Percentiles rank a stretch among this genome's conserved stretches.
Evolutionary conservation across 2,329 filamentous ascomycete species (phyloP).

Genomic region (Mycocentrospora acerina): DNA sequence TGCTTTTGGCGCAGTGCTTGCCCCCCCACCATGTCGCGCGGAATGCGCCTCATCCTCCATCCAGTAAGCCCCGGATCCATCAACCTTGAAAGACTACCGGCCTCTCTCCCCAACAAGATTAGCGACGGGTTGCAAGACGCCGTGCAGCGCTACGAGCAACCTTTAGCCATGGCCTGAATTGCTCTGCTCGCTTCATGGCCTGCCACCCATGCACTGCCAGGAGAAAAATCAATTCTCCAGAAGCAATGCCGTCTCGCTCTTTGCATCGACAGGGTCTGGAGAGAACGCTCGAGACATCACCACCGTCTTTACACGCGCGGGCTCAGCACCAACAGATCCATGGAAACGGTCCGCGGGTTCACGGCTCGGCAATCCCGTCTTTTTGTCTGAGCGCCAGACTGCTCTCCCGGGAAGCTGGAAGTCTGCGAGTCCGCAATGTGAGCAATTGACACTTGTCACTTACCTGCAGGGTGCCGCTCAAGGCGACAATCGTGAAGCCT

Average conservation of each 20-base stretch:
- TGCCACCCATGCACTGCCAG: background rate
- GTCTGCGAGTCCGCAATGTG: background rate
- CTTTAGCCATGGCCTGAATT: background rate
- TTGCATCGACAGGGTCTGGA: no score
- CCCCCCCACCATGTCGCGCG: slow-evolving; percentile 1
- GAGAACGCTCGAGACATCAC: slow-evolving; percentile 2
- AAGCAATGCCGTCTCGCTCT: no score
- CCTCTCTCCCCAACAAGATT: slow-evolving; percentile 6
- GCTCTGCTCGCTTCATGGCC: background rate
- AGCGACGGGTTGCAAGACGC: slow-evolving; percentile 9
- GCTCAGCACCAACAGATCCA: slow-evolving; percentile 12
- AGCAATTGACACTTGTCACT: slow-evolving; percentile 1
- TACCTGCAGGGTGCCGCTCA: slow-evolving; percentile 1
- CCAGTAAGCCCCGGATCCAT: slow-evolving; percentile 6
- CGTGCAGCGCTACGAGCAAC: slow-evolving; percentile 1
- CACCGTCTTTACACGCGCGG: background rate
- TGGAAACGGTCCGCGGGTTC: slow-evolving; percentile 16
- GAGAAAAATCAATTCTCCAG: background rate
- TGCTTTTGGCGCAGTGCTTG: slow-evolving; percentile 1
- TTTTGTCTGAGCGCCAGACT: slow-evolving; percentile 10
- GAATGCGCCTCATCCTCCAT: slow-evolving; percentile 8
- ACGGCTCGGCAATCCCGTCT: slow-evolving; percentile 21
- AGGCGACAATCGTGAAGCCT: no score
- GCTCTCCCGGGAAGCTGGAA: slow-evolving; percentile 1
- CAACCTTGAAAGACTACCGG: slow-evolving; percentile 4